Evolutionary conservation across 163 green algal species (phyloP).

Genomic region (Scenedesmus sp.): DNA sequence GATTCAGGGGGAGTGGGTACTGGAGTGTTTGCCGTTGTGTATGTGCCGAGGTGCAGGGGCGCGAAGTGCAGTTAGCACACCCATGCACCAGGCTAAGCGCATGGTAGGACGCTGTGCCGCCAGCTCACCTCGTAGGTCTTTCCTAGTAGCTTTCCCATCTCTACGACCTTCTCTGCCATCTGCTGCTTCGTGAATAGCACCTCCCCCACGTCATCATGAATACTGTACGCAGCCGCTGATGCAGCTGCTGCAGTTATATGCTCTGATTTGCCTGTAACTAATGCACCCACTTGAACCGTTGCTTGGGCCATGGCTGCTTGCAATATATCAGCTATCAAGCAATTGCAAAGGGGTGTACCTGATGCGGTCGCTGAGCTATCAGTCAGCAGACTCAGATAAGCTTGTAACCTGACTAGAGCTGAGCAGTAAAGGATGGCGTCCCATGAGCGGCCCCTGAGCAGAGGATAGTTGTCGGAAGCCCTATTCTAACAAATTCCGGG

Average conservation of each 20-base stretch:
- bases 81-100: background rate
- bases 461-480: background rate
- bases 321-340: background rate
- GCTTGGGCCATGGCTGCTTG: conserved; percentile 9
- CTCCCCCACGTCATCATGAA: conserved; percentile 47
- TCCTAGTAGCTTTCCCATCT: conserved; percentile 34
- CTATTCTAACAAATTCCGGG: background rate
- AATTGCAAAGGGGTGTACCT: background rate
- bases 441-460: too few relatives aligned
- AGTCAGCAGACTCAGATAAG: too few relatives aligned
- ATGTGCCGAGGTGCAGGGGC: background rate
- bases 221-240: conserved; percentile 3
- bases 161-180: conserved; percentile 22
- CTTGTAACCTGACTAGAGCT: too few relatives aligned
- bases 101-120: background rate
- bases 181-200: conserved; percentile 56
- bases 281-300: background rate
- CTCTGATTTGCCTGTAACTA: background rate
- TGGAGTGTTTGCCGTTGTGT: too few relatives aligned
- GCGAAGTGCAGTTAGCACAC: background rate
- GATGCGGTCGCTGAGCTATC: background rate
- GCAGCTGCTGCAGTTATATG: background rate
- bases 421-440: too few relatives aligned
- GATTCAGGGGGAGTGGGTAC: too few relatives aligned
- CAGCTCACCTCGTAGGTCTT: conserved; percentile 8